Percentiles rank a stretch among this genome's conserved stretches.
Conservation (phyloP, 495 filamentous ascomycete genomes). For the Aspergillus haitiensis region DNA sequence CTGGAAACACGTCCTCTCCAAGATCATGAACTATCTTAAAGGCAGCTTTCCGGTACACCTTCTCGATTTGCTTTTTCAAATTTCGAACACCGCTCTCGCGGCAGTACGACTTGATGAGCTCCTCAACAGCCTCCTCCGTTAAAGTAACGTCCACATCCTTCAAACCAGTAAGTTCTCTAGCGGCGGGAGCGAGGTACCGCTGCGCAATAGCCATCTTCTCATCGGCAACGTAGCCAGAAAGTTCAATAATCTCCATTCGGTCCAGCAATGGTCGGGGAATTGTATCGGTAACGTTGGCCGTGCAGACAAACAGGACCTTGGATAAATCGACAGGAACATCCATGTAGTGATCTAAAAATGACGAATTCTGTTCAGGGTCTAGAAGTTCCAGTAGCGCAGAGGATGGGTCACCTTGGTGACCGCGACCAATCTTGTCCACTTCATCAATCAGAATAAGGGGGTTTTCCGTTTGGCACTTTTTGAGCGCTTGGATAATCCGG, state of each 20-base stretch:
- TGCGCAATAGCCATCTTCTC: constrained; percentile 99
- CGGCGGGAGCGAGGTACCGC: constrained; percentile 84
- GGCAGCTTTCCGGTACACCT: constrained; percentile 96
- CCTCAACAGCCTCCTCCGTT: constrained; percentile 79
- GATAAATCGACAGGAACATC: constrained; percentile 97
- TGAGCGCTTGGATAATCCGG: constrained; percentile 95
- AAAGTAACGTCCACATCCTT: constrained; percentile 89
- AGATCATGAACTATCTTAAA: constrained; percentile 96
- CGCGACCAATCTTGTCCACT: constrained; percentile 94
- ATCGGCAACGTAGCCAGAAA: constrained; percentile 95
- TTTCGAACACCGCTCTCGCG: constrained; percentile 96
- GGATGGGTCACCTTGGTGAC: constrained; percentile 93
- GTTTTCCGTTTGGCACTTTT: constrained; percentile 99
- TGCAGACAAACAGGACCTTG: constrained; percentile 98
- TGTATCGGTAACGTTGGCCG: constrained; percentile 98
- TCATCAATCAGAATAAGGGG: constrained; percentile 96
- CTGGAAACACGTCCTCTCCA: constrained; percentile 80
- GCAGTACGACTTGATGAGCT: constrained; percentile 98
- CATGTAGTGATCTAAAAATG: constrained; percentile 98
- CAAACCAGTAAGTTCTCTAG: constrained; percentile 85
- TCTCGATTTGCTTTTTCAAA: constrained; percentile 99
- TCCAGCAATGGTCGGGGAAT: constrained; percentile 94
- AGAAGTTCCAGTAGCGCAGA: constrained; percentile 92
- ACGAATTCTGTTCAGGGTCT: constrained; percentile 96
- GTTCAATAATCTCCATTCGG: constrained; percentile 96